Evolutionary conservation across 1,284 basidiomycete species (phyloP), one percentile per base, ranked within the genome.

Genomic region (Malassezia obtusa): DNA sequence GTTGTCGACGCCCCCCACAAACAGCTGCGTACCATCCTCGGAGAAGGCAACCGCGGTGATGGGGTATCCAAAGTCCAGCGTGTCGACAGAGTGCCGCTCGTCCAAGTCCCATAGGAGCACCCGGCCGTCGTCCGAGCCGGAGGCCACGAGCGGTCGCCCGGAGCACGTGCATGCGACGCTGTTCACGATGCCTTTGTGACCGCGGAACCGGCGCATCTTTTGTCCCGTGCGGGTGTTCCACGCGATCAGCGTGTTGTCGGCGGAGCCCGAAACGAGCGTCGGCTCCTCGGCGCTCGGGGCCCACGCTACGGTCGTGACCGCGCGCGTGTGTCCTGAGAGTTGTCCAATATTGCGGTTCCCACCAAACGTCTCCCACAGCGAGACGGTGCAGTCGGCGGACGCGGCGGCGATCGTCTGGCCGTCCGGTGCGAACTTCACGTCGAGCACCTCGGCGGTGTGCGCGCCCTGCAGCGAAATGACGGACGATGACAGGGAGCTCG

Each of bases 1-100:
- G 41, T 75, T 75, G 58, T 75, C 73, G 24, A 75, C 52, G 22
- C 71, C 68, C 3, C 65, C 71, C 9, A 75, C 63, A 47, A 62
- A 74, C 36, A 75, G 45, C 54, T 71, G 67, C 36, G 62, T 62
- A 2, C 64, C 66, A 44, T 75, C 73, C 15, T 64, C 64, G 15
- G 65, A 64, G 40, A 72, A 74, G 4, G 57, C 67, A 2, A 75
- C 60, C 2, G 70, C 67, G 1, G 73, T 75, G 10, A 74, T 59
- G 1, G 73, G 73, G 57, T 74, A 74, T 22, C 67, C 67, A 2
- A 73, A 59, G 5, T 68, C 60, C 33, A 74, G 33, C 9, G 55
- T 37, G 41, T 71, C 71, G 14, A 71, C 37, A 3, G 67, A 62
- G 31, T 66, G 52, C 26, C 61, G 59, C 4, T 52, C 52, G 32